These are phyloP conservation scores for Xylariaceae sp. DNA, from an alignment of 2,329 filamentous ascomycete species.

Conservation along the genomic window DNA sequence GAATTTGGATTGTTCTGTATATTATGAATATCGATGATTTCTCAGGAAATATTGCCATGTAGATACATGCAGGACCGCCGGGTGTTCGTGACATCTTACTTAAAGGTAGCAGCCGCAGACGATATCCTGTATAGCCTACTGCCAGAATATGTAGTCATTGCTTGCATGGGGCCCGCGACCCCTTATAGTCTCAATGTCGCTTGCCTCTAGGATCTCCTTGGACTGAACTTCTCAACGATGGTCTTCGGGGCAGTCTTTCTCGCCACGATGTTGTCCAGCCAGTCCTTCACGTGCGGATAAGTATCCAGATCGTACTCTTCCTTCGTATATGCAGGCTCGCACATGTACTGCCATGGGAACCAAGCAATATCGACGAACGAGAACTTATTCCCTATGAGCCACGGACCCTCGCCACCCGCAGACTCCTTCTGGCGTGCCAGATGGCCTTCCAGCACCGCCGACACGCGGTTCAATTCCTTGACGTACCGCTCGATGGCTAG, in stretches of 20 bases:
- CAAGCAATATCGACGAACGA: conserved; percentile 17
- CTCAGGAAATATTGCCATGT: too few species aligned
- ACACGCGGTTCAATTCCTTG: conserved; percentile 24
- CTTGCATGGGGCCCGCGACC: too few species aligned
- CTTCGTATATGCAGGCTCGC: background rate
- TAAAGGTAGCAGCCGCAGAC: too few species aligned
- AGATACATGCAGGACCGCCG: too few species aligned
- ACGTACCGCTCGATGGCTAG: conserved; percentile 25
- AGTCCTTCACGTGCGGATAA: conserved; percentile 1
- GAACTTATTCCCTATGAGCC: conserved; percentile 15
- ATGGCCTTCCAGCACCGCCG: conserved; percentile 33
- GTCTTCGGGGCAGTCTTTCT: background rate
- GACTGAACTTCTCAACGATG: background rate
- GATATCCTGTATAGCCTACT: too few species aligned
- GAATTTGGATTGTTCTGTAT: too few species aligned
- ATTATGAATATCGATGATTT: too few species aligned
- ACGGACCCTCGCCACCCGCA: conserved; percentile 6
- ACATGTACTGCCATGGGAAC: conserved; percentile 9
- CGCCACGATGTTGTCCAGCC: background rate
- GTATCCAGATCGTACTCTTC: background rate
- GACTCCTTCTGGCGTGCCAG: conserved; percentile 36
- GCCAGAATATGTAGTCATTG: too few species aligned
- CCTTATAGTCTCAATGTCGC: too few species aligned
- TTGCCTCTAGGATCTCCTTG: too few species aligned
- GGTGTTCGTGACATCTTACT: too few species aligned